Evolutionary conservation across 768 basidiomycete genomes (phyloP).

Genomic region (Rhizopogon sp.): DNA sequence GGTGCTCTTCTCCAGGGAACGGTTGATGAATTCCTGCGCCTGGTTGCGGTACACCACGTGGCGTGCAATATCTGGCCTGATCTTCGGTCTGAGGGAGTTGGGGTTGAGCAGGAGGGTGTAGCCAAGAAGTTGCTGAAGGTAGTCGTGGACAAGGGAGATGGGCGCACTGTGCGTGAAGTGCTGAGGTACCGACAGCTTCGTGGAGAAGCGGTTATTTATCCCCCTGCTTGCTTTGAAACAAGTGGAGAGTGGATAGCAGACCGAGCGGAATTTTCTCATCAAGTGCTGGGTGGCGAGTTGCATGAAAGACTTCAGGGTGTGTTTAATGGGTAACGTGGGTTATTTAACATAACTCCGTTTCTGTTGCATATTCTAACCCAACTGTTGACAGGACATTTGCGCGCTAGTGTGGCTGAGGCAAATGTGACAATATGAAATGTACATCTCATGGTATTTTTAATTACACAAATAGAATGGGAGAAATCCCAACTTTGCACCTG

Average conservation of each 20-base stretch:
- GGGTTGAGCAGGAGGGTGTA: slow-evolving; percentile 11
- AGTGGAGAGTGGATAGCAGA: slow-evolving; percentile 11
- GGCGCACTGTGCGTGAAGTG: slow-evolving; percentile 46
- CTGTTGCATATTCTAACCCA: not conserved
- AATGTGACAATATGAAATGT: no score
- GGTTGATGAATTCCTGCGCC: slow-evolving; percentile 55
- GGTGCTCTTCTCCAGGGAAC: slow-evolving; percentile 40
- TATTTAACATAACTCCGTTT: not conserved
- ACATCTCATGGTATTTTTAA: no score
- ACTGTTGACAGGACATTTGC: no score
- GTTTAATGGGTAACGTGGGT: not conserved
- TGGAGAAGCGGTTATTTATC: slow-evolving; percentile 32
- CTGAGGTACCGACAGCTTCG: slow-evolving; percentile 50
- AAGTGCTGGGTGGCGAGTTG: slow-evolving; percentile 1
- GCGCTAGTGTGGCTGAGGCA: no score
- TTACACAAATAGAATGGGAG: no score
- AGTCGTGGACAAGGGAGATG: slow-evolving; percentile 45
- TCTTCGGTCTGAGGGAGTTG: slow-evolving; percentile 25
- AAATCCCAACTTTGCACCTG: no score
- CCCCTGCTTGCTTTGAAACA: slow-evolving; percentile 47
- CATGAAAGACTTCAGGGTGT: not conserved
- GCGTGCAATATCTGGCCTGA: slow-evolving; percentile 74
- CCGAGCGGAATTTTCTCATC: not conserved
- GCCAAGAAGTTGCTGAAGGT: slow-evolving; percentile 43
- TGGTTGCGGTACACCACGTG: slow-evolving; percentile 76